Percentiles rank a stretch among this genome's conserved stretches.
phyloP scores from a whole-genome alignment of 2,329 filamentous ascomycete genomes.

The Aureobasidium sp. region DNA sequence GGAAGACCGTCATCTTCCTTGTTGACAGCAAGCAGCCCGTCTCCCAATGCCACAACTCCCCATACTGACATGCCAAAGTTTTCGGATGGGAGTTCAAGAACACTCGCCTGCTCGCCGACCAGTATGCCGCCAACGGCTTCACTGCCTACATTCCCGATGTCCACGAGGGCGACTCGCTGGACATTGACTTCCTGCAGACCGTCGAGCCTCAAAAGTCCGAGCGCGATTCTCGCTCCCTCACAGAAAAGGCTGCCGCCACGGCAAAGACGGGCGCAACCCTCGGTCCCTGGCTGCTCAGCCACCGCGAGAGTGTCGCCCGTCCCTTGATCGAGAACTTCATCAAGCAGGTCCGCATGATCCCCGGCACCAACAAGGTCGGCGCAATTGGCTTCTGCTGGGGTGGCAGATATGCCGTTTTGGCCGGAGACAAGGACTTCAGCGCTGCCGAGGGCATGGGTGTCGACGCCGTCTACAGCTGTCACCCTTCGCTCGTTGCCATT shows the following conservation, averaged over 20 bases:
- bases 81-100: conserved; percentile 42
- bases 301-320: conserved; percentile 34
- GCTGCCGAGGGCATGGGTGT: conserved; percentile 25
- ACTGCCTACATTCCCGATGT: conserved; percentile 40
- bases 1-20: conserved; percentile 40
- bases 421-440: conserved; percentile 20
- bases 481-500: conserved; percentile 34
- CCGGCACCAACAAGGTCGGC: conserved; percentile 36
- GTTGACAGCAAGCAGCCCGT: conserved; percentile 29
- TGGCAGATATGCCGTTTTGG: conserved; percentile 32
- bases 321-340: conserved; percentile 38
- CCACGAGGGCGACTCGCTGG: conserved; percentile 32
- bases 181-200: conserved; percentile 32
- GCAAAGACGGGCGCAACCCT: conserved; percentile 33
- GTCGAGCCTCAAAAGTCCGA: conserved; percentile 34
- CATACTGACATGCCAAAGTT: conserved; percentile 23
- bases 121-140: conserved; percentile 39
- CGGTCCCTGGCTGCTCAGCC: conserved; percentile 35
- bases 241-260: conserved; percentile 34
- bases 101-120: conserved; percentile 38
- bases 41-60: not conserved
- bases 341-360: conserved; percentile 29
- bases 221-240: conserved; percentile 28
- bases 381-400: conserved; percentile 43
- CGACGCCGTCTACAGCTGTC: conserved; percentile 34